Base-by-base conservation (phyloP, 352 stramenopile species). In the Pythium brachiatum region DNA sequence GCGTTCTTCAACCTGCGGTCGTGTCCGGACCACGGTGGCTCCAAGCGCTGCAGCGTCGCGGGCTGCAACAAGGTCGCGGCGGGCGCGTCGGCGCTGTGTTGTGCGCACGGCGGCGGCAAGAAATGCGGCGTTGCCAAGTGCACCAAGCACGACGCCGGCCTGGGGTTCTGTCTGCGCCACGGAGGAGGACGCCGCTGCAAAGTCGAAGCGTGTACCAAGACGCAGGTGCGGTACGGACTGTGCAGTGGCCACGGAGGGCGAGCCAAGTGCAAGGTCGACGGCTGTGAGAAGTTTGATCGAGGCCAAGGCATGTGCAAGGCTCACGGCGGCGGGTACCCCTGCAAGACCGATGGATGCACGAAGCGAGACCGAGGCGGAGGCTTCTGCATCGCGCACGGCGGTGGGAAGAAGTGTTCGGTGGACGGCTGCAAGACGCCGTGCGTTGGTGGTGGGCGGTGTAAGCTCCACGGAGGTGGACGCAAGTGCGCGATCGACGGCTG, bases 301-400 rank as follows among this genome's bases (percentile, higher is more conserved):
- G 79, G 83, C 4, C 78, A 92, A 63, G 83, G 83, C 36, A 86
- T 88, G 47, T 94, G 85, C 68, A 94, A 94, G 64, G 69, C 77
- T 12, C 85, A 94, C 53, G 85, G 85, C n/a, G 85, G 85, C 4
- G 85, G 85, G 15, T 92, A 94, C 60, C 83, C 81, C 34, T 96
- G 87, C 58, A 92, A 92, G 53, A 57, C 79, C 5, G 70, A 86
- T 5, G 84, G 79, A 6, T 96, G 87, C 60, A 65, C 56, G 21
- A 96, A 96, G 72, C 91, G 92, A 48, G 86, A 96, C 59, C 89
- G 91, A 53, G 87, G 87, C 21, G 85, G 86, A 5, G 87, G 87
- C 16, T 78, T 88, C 23, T 96, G 87, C 62, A 84, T 81, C 23
- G 64, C 75, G 8, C 87, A 94, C 56, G 87, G 87, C 7, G 87